Conservation (phyloP, 2,329 filamentous ascomycete species). For the Neocucurbitaria cava region DNA sequence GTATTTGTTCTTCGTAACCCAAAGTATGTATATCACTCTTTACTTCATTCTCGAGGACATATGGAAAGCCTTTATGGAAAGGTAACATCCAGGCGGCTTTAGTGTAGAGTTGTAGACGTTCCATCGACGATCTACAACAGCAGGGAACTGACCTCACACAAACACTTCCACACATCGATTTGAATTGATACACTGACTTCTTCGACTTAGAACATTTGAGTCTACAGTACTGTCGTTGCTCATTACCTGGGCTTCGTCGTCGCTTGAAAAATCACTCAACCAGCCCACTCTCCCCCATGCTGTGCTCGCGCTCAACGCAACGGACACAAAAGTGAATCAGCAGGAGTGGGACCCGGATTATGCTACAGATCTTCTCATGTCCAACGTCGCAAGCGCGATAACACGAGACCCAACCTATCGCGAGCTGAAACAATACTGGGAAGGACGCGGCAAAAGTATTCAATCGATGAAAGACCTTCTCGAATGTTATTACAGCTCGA, state of each 20-base stretch:
- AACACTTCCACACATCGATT: background rate
- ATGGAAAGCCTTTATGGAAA: no score
- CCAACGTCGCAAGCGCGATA: background rate
- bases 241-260: constrained; percentile 13
- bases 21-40: constrained; percentile 26
- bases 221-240: constrained; percentile 9
- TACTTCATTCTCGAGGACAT: no score
- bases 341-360: constrained; percentile 54
- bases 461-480: constrained; percentile 16
- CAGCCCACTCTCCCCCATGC: constrained; percentile 63
- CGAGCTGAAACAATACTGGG: constrained; percentile 5
- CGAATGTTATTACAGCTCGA: constrained; percentile 58
- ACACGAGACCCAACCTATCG: background rate
- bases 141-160: no score
- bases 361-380: constrained; percentile 50
- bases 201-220: constrained; percentile 7
- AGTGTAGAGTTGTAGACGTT: no score
- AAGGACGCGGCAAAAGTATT: constrained; percentile 10
- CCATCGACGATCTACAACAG: no score
- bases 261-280: constrained; percentile 48
- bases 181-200: no score
- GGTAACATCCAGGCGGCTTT: no score
- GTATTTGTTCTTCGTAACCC: constrained; percentile 53
- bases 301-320: constrained; percentile 62
- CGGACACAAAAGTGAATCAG: constrained; percentile 48